phyloP scores from a whole-genome alignment of 2,329 filamentous ascomycete species.

The Seiridium cupressi region DNA sequence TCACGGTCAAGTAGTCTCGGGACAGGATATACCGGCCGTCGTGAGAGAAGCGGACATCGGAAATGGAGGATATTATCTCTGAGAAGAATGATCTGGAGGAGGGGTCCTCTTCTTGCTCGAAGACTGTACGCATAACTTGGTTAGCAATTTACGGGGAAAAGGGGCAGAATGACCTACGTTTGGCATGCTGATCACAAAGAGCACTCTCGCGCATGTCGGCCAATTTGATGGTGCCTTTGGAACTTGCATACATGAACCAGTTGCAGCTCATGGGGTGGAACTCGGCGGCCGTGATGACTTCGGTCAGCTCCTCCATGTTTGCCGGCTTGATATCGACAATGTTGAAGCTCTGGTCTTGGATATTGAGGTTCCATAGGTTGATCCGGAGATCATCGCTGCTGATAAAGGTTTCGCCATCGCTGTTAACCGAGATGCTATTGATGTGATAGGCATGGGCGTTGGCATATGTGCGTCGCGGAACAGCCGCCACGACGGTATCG shows the following conservation, averaged over 20 bases:
- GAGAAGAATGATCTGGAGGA: conserved; percentile 98
- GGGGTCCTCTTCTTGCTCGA: conserved; percentile 98
- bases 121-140: conserved; percentile 58
- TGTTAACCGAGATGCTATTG: conserved; percentile 99
- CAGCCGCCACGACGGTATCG: conserved; percentile 95
- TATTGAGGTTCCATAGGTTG: conserved; percentile 99
- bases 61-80: conserved; percentile 99
- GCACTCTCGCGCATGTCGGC: conserved; percentile 98
- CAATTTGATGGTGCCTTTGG: conserved; percentile 97
- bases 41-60: conserved; percentile 94
- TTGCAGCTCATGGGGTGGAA: conserved; percentile 98
- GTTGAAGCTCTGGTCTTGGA: conserved; percentile 99
- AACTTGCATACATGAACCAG: conserved; percentile 99
- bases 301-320: conserved; percentile 99
- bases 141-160: background rate
- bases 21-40: conserved; percentile 97
- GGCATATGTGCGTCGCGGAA: conserved; percentile 92
- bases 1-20: conserved; percentile 96
- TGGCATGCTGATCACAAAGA: conserved; percentile 91
- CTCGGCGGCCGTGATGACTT: conserved; percentile 97
- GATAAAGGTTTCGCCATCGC: conserved; percentile 98
- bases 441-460: conserved; percentile 99
- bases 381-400: conserved; percentile 97
- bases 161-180: conserved; percentile 60
- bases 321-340: conserved; percentile 99